phyloP scores from a whole-genome alignment of 257 asterid species.

The Solanum pimpinellifolium region DNA sequence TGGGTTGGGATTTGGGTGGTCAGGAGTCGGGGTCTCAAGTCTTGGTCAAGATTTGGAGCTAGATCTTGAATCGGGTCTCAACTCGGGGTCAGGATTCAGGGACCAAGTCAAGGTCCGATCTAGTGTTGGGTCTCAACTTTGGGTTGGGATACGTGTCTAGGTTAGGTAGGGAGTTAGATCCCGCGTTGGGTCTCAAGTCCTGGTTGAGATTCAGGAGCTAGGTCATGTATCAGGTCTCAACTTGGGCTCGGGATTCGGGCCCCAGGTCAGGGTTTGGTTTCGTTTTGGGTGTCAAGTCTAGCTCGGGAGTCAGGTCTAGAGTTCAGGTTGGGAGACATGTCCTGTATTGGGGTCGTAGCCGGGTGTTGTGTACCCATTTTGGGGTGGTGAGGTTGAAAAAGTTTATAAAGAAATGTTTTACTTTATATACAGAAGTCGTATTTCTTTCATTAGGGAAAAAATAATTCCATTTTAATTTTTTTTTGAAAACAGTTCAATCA shows the following conservation, averaged over 20 bases:
- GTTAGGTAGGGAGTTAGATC: background rate
- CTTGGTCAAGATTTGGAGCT: background rate
- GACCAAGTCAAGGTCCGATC: background rate
- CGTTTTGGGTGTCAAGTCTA: background rate
- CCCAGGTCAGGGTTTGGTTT: background rate
- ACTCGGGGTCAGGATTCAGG: background rate
- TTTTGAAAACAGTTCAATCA: too few relatives aligned
- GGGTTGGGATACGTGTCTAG: background rate
- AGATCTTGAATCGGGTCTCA: background rate
- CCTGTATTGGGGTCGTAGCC: background rate
- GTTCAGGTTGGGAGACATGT: background rate
- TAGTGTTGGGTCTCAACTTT: background rate
- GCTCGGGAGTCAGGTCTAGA: background rate
- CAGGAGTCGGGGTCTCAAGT: background rate
- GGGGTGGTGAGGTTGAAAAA: background rate
- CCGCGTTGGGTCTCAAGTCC: background rate
- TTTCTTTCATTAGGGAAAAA: too few relatives aligned
- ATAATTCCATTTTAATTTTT: too few relatives aligned
- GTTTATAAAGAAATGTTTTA: background rate
- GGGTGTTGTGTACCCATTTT: background rate
- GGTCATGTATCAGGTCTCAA: background rate
- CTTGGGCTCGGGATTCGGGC: background rate
- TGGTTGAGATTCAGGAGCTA: background rate
- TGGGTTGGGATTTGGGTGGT: background rate
- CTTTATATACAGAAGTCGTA: too few relatives aligned